Evolutionary conservation across 2,329 filamentous ascomycete species (phyloP), one percentile per base, ranked within the genome.

Genomic region (Ophiostoma sp.): DNA sequence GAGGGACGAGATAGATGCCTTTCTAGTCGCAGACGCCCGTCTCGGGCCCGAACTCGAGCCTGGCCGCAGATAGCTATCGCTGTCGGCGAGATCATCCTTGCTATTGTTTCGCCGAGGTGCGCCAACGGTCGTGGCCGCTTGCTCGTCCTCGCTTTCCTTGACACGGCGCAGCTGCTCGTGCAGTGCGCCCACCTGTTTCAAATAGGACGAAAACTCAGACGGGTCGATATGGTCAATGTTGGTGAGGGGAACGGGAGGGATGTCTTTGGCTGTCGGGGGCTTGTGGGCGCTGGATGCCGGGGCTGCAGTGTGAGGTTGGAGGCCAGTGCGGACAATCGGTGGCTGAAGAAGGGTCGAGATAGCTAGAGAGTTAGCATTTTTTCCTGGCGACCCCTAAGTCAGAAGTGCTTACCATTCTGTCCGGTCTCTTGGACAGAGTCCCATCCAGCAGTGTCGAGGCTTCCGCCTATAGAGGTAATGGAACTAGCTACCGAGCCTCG

Each of bases 261-360:
- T 99, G 77, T 99, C 94, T 78, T 88, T 88, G 23, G 91, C 85
- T 0, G 93, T 96, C 0, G 94, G 94, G 17, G 92, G 89, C 75
- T 90, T 94, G 76, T 95, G 92, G 17, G 89, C 83, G 75, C 87
- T 90, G n/a, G 87, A 87, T 10, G 81, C 79, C 1, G 91, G 87
- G 2, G 90, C 88, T 1, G 89, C 84, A 0, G 90, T 90, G 78
- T 96, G 90, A 31, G 94, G 91, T 69, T 93, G 84, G 67, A 97
- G 85, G 70, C 94, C 94, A 1, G 94, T 96, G 73, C 94, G 88
- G 71, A 96, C 88, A 74, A 97, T 96, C 3, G 94, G 92, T 36
- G 93, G 90, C 77, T 96, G 92, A 4, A 98, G 86, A n/a, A 98
- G 85, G 1, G 93, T 96, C 10, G 94, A 97, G 75, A 98, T 98